These are phyloP conservation scores for Aspergillus pseudoglaucus DNA, from an alignment of 2,329 filamentous ascomycete genomes.

Conservation along the genomic window DNA sequence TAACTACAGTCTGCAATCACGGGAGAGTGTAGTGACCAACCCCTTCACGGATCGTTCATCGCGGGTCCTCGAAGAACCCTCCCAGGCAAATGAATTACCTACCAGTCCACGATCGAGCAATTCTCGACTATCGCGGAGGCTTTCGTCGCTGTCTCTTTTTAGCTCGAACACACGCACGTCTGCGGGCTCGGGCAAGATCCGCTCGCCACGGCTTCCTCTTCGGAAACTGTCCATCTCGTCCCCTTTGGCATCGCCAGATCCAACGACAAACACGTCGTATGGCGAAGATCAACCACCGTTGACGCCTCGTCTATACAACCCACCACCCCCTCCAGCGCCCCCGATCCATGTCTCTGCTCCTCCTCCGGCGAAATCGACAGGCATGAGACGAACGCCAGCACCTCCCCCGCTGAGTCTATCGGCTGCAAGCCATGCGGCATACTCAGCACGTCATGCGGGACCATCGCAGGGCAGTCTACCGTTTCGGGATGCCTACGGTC, in stretches of 20 bases:
- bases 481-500: conserved; percentile 39
- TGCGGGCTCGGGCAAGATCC: conserved; percentile 36
- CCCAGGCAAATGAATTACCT: conserved; percentile 15
- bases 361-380: conserved; percentile 9
- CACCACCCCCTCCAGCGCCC: conserved; percentile 47
- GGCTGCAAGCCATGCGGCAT: conserved; percentile 15
- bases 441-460: background rate
- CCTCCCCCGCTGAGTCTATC: conserved; percentile 28
- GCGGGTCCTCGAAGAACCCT: conserved; percentile 17
- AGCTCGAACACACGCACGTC: conserved; percentile 34
- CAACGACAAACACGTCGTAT: conserved; percentile 37
- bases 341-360: conserved; percentile 30
- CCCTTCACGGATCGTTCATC: conserved; percentile 25
- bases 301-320: conserved; percentile 51
- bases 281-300: conserved; percentile 49
- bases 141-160: conserved; percentile 37
- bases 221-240: conserved; percentile 54
- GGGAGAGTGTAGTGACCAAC: conserved; percentile 20
- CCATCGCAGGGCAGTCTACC: conserved; percentile 24
- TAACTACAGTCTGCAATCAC: conserved; percentile 7
- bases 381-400: conserved; percentile 11
- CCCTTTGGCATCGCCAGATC: conserved; percentile 44
- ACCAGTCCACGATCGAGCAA: conserved; percentile 24
- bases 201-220: conserved; percentile 37
- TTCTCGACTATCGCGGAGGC: conserved; percentile 30